Conservation (phyloP, 148 eudicot genomes). For the Camellia granthamiana region DNA sequence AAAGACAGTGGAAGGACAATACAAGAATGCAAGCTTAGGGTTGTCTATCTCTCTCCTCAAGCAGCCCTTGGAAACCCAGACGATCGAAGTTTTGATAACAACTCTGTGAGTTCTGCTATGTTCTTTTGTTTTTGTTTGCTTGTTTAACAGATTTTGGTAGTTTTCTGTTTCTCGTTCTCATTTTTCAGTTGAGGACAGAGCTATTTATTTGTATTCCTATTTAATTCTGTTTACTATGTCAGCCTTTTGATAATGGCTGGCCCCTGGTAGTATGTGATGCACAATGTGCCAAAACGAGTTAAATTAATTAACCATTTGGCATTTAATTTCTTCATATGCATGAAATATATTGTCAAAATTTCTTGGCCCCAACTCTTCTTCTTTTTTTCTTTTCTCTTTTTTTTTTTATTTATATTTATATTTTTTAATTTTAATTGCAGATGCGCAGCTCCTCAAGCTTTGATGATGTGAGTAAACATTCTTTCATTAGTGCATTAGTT, state of each 20-base stretch:
- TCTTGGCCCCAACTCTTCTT: neutral
- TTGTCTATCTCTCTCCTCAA: conserved; percentile 51
- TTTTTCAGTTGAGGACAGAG: neutral
- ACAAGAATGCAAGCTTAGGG: conserved; percentile 83
- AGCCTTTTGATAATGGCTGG: neutral
- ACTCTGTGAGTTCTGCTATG: conserved; percentile 45
- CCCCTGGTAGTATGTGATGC: neutral
- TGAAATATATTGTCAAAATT: neutral
- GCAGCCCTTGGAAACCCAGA: conserved; percentile 39
- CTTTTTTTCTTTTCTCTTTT: neutral
- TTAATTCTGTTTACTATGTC: neutral
- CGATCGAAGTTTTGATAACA: conserved; percentile 37
- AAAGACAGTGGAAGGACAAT: conserved; percentile 69
- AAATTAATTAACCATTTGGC: neutral
- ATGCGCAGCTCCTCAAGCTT: conserved; percentile 12
- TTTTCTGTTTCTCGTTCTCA: neutral
- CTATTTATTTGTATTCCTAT: neutral
- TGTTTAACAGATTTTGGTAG: neutral
- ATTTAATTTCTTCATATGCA: neutral
- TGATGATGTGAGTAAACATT: conserved; percentile 14
- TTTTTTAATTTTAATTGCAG: conserved; percentile 2
- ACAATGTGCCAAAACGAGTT: neutral
- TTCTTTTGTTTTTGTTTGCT: neutral
- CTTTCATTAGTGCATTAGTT: neutral
- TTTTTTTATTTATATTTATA: no score